Base-by-base conservation (phyloP, 2,329 filamentous ascomycete species). In the Ophiostoma tasmaniense region DNA sequence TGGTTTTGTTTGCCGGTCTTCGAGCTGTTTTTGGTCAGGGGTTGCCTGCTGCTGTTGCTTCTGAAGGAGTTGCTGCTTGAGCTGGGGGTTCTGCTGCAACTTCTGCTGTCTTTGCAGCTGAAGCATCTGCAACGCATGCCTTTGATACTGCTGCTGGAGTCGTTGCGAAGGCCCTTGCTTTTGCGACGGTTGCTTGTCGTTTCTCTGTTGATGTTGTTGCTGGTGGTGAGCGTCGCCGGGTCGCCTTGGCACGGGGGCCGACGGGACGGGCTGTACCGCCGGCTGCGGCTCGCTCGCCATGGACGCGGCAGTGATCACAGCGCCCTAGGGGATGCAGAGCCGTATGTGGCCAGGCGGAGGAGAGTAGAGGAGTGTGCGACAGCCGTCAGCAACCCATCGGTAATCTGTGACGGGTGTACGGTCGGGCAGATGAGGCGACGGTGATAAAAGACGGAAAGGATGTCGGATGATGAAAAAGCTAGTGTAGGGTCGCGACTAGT, bases 281-380 rank as follows among this genome's bases (percentile, higher is more conserved):
- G 67, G 69, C 17, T 52, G 59, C 6, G 69, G 28, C 67, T 71
- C 70, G 67, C 70, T 71, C 22, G 69, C 67, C 69, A 71, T 70
- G 37, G 37, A 42, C 68, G 30, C 30, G 30, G 20, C 61, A 37
- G 61, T 64, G n/a, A n/a, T n/a, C 17, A 20, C 33, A 39, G 20
- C 61, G 61, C 20, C 17, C 61, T 64, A 64, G 61, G 55, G 55
- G 22, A 22, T 39, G 25, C 22, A 55, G 39, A 59, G 59, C 45
- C 35, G 50, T 42, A 39, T 37, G 35, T 67, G 37, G 30, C 64
- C 62, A 52, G 50, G 55, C 35, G 59, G 64, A 39, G 35, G 17
- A 52, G 20, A 33, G 25, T 22, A 13, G 42, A 37, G n/a, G 50
- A 35, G 35, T 42, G 62, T 14, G 37, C 37, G 62, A 10, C 4